Evolutionary conservation across 1,139 yeast species (phyloP).

Genomic region (Meyerozyma athensensis): DNA sequence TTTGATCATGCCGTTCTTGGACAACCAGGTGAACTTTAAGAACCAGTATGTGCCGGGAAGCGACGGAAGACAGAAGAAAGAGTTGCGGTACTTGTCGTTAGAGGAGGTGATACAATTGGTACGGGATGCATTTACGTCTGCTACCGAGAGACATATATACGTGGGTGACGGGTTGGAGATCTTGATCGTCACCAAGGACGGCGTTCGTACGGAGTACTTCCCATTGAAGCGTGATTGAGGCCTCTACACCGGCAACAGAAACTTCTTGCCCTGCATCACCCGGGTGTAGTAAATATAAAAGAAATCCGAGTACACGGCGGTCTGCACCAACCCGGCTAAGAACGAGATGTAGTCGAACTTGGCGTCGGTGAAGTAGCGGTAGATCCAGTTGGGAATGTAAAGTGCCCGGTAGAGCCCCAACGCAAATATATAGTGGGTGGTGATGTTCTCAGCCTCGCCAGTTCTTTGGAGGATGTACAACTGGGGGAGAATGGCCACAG

Average conservation of each 20-base stretch:
- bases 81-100: conserved; percentile 58
- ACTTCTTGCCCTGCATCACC: conserved; percentile 78
- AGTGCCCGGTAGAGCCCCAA: conserved; percentile 84
- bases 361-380: conserved; percentile 69
- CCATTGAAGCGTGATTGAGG: conserved; percentile 83
- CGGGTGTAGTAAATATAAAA: conserved; percentile 80
- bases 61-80: conserved; percentile 59
- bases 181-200: conserved; percentile 86
- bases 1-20: conserved; percentile 94
- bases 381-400: conserved; percentile 92
- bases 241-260: conserved; percentile 66
- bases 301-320: conserved; percentile 86
- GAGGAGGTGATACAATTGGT: conserved; percentile 87
- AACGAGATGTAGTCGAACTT: conserved; percentile 70
- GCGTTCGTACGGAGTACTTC: conserved; percentile 75
- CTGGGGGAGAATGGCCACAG: conserved; percentile 90
- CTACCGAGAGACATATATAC: conserved; percentile 96
- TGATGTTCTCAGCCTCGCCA: conserved; percentile 83
- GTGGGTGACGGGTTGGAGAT: conserved; percentile 97
- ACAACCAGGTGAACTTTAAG: conserved; percentile 92
- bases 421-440: conserved; percentile 90
- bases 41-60: conserved; percentile 83
- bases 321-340: conserved; percentile 79
- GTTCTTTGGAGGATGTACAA: conserved; percentile 83
- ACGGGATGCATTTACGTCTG: conserved; percentile 90